Base-by-base conservation (phyloP, 208 protist genomes). In the Acanthamoeba lenticulata region DNA sequence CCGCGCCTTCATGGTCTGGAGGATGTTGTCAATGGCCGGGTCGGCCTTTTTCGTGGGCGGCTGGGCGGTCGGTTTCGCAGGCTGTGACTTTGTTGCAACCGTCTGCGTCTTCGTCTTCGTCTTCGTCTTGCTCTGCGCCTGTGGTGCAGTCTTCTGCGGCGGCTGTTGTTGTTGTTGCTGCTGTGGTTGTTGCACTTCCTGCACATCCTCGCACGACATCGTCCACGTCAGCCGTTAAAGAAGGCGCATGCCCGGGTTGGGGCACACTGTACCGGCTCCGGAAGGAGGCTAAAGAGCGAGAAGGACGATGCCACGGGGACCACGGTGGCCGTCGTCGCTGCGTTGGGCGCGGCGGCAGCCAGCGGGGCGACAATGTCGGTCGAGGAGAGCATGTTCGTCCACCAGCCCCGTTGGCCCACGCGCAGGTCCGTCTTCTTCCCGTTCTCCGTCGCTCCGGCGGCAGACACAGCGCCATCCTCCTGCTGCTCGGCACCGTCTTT, bases 251-350 rank as follows among this genome's bases (percentile, higher is more conserved):
- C 52, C 52, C 15, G 11, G 52, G 52, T 27, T 11, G 21, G 21
- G 52, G 15, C 15, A 60, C 21, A 21, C 52, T 27, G 32, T 45
- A 79, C 69, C 13, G 69, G 38, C 7, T 29, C 34, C 13, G 69
- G 69, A 15, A 79, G 69, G 36, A 79, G 27, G 69, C 69, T 79
- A 21, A 79, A 79, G 38, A 79, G 69, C 6, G 69, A 79, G 40
- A 79, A 79, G 60, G 60, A 67, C n/a, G n/a, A n/a, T n/a, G n/a
- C n/a, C n/a, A n/a, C n/a, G n/a, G n/a, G n/a, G n/a, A n/a, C n/a
- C n/a, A n/a, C n/a, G n/a, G n/a, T n/a, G 60, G 60, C 60, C 60
- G 29, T 29, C 60, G 29, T 67, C n/a, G 60, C n/a, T 7, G 60
- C 69, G 19, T 79, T 36, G 69, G 69, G 32, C 24, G 69, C 27